Conservation (phyloP, 768 basidiomycete species). For the Tulasnella sp. region DNA sequence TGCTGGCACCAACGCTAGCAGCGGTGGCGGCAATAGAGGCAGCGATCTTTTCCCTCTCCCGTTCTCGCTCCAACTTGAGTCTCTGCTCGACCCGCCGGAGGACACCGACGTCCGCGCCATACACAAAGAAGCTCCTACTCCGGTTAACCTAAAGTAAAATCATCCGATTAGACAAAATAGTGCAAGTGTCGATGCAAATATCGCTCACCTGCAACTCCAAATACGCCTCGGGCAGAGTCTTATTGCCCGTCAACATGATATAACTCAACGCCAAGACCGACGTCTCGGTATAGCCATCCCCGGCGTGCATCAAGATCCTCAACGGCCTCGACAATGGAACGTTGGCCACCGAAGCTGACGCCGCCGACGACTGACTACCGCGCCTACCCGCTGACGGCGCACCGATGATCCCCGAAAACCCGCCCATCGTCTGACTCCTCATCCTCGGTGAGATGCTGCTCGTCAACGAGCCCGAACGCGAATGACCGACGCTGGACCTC, state of each 20-base stretch:
- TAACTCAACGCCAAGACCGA: conserved; percentile 81
- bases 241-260: conserved; percentile 69
- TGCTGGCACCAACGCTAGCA: conserved; percentile 14
- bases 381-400: background rate
- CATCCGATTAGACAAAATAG: background rate
- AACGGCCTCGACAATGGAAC: conserved; percentile 48
- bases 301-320: conserved; percentile 70
- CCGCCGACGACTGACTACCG: conserved; percentile 33
- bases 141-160: conserved; percentile 48
- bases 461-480: conserved; percentile 9
- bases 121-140: conserved; percentile 86
- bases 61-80: conserved; percentile 37
- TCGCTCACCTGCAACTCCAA: conserved; percentile 67
- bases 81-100: conserved; percentile 65
- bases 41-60: conserved; percentile 32
- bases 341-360: conserved; percentile 41
- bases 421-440: conserved; percentile 22
- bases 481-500: conserved; percentile 3
- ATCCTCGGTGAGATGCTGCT: conserved; percentile 7
- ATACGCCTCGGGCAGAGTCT: conserved; percentile 84
- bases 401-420: background rate
- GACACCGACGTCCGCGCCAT: conserved; percentile 71
- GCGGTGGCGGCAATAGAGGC: conserved; percentile 24
- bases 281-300: conserved; percentile 90
- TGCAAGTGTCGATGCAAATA: no score